phyloP scores from a whole-genome alignment of 352 stramenopile species.

The Globisporangium viniferum region DNA sequence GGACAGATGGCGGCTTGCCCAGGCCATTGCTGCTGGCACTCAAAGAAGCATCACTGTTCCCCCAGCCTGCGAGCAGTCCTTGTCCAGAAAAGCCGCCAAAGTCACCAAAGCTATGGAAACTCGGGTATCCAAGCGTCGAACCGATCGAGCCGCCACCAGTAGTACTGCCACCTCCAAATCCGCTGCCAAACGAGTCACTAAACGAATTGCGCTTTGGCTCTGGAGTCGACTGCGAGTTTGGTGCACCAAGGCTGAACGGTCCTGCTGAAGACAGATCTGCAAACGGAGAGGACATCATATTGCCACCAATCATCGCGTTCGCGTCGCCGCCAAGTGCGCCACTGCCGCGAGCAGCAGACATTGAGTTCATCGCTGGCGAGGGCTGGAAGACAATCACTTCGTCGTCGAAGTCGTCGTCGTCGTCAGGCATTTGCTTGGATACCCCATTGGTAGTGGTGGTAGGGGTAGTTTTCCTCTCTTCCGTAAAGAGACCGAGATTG shows the following conservation, averaged over 20 bases:
- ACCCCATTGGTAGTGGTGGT: background rate
- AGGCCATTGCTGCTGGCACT: conserved; percentile 13
- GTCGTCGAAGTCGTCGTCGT: conserved; percentile 80
- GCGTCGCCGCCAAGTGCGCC: conserved; percentile 29
- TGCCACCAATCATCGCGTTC: conserved; percentile 3
- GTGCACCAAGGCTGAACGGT: conserved; percentile 20
- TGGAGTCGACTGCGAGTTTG: conserved; percentile 19
- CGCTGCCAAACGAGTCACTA: conserved; percentile 14
- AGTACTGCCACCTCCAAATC: conserved; percentile 6
- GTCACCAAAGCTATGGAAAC: conserved; percentile 62
- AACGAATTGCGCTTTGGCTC: conserved; percentile 15
- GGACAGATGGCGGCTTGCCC: conserved; percentile 13
- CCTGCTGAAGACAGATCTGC: conserved; percentile 3
- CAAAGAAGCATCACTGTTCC: conserved; percentile 26
- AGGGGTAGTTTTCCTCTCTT: background rate
- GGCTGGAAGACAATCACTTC: conserved; percentile 86
- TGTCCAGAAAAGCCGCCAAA: conserved; percentile 39
- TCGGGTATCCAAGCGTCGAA: conserved; percentile 52
- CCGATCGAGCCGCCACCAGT: conserved; percentile 23
- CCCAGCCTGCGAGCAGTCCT: conserved; percentile 48
- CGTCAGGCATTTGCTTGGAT: conserved; percentile 25
- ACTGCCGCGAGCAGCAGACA: conserved; percentile 23
- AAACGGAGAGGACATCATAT: conserved; percentile 17
- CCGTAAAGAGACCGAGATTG: conserved; percentile 29
- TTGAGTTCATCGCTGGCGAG: conserved; percentile 32